Evolutionary conservation across 2,329 filamentous ascomycete species (phyloP).

Genomic region (Monosporascus sp.): DNA sequence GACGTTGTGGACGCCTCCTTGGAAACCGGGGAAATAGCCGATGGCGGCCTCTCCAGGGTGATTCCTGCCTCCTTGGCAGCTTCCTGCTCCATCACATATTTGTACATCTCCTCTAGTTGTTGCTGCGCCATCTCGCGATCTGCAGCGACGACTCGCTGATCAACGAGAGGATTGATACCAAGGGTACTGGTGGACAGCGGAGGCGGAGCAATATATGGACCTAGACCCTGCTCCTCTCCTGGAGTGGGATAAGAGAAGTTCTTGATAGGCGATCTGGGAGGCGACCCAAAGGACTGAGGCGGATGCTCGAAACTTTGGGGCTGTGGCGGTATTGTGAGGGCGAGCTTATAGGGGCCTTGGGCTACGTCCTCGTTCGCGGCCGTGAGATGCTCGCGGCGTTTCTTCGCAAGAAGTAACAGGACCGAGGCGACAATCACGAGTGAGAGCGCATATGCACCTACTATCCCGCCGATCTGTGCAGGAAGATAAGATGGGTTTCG

Average conservation of each 20-base stretch:
- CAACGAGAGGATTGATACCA: constrained; percentile 65
- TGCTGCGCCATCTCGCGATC: constrained; percentile 71
- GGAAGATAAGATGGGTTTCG: constrained; percentile 64
- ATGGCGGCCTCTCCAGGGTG: constrained; percentile 37
- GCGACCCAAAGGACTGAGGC: constrained; percentile 21
- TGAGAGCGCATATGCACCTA: constrained; percentile 75
- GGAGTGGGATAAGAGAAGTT: constrained; percentile 42
- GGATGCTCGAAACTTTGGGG: constrained; percentile 11
- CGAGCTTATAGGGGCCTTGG: constrained; percentile 17
- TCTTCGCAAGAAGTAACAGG: constrained; percentile 55
- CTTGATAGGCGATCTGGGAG: constrained; percentile 33
- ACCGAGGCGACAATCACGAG: constrained; percentile 67
- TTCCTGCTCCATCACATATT: constrained; percentile 86
- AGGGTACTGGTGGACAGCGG: constrained; percentile 44
- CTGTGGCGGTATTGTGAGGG: constrained; percentile 17
- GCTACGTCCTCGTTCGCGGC: constrained; percentile 48
- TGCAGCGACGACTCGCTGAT: constrained; percentile 67
- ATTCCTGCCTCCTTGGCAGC: constrained; percentile 56
- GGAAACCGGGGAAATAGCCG: constrained; percentile 32
- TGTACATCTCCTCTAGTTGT: constrained; percentile 87
- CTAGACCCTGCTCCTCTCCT: constrained; percentile 20
- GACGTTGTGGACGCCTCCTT: constrained; percentile 18
- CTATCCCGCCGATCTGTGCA: constrained; percentile 75
- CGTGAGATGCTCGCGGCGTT: constrained; percentile 44
- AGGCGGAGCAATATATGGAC: constrained; percentile 42